Conservation (phyloP, 352 stramenopile species). For the Phytophthora brassicae region DNA sequence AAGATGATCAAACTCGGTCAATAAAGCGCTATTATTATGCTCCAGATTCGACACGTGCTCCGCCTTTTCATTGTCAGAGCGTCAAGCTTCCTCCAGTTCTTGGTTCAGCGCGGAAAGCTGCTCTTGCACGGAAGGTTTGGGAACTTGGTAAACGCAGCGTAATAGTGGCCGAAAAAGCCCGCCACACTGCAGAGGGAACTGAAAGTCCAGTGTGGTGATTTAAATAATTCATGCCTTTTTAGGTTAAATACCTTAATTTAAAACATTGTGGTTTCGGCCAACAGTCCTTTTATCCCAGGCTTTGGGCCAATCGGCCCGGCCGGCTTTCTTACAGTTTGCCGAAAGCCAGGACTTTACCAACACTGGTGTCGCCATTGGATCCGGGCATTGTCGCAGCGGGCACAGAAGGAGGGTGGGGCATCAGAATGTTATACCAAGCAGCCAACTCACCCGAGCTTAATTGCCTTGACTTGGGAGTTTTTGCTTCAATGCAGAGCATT, state of each 20-base stretch:
- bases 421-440: constrained; percentile 20
- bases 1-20: constrained; percentile 42
- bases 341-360: too few species aligned
- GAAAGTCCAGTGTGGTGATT: too few species aligned
- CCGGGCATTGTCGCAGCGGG: constrained; percentile 18
- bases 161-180: too few species aligned
- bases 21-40: constrained; percentile 43
- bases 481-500: background rate
- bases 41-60: constrained; percentile 41
- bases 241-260: too few species aligned
- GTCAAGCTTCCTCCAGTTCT: constrained; percentile 42
- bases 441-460: constrained; percentile 15
- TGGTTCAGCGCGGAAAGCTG: constrained; percentile 36
- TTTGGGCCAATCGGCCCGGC: too few species aligned
- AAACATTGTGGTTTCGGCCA: too few species aligned
- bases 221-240: too few species aligned
- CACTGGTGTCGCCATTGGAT: constrained; percentile 9
- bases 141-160: too few species aligned
- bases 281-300: too few species aligned
- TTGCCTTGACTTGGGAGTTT: background rate
- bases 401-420: constrained; percentile 9
- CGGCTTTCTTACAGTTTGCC: too few species aligned
- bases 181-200: too few species aligned
- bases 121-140: constrained; percentile 29
- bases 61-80: constrained; percentile 31